Conservation (phyloP, 2,329 filamentous ascomycete genomes). For the Aurifilum marmelostoma region DNA sequence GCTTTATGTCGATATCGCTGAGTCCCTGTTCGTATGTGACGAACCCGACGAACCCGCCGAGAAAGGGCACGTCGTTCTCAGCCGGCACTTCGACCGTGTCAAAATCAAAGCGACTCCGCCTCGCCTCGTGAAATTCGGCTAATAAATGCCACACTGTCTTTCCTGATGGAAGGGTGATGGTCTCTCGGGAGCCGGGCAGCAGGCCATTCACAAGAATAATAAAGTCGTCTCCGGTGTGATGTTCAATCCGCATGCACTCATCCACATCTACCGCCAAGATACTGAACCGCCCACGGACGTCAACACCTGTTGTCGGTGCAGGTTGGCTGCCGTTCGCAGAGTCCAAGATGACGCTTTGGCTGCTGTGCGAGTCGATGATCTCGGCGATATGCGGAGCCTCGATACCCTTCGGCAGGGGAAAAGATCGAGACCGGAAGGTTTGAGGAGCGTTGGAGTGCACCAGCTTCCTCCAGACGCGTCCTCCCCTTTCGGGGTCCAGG, state of each 20-base stretch:
- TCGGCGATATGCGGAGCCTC: constrained; percentile 61
- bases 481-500: constrained; percentile 17
- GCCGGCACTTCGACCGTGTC: constrained; percentile 31
- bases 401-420: constrained; percentile 50
- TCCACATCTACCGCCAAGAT: constrained; percentile 71
- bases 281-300: constrained; percentile 66
- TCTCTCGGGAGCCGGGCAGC: background rate
- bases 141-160: constrained; percentile 55
- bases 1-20: constrained; percentile 55
- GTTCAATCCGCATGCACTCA: constrained; percentile 59
- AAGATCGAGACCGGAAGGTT: constrained; percentile 38
- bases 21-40: constrained; percentile 84
- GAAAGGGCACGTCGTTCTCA: constrained; percentile 58
- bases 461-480: constrained; percentile 30
- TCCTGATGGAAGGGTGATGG: constrained; percentile 34
- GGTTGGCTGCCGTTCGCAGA: constrained; percentile 58
- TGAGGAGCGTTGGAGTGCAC: constrained; percentile 26
- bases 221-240: constrained; percentile 53
- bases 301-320: constrained; percentile 43
- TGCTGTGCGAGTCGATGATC: constrained; percentile 42
- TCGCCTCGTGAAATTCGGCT: constrained; percentile 47
- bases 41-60: constrained; percentile 84
- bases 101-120: constrained; percentile 31
- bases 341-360: constrained; percentile 60
- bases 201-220: constrained; percentile 35